These are phyloP conservation scores for Sugiyamaella xylanicola DNA, from an alignment of 1,139 yeast species.

Conservation along the genomic window DNA sequence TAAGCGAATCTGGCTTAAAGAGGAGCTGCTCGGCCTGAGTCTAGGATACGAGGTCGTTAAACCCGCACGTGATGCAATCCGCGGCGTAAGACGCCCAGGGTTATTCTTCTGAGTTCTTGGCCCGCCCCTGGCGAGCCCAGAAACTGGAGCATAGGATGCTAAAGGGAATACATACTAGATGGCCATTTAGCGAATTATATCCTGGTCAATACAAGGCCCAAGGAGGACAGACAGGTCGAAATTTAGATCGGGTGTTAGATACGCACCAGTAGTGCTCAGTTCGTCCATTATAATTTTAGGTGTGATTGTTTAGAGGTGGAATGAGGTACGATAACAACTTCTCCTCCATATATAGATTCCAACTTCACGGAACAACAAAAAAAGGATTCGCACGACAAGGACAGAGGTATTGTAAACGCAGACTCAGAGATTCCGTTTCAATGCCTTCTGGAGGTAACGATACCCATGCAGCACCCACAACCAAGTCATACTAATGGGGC, in stretches of 20 bases:
- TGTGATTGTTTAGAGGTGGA: conserved; percentile 79
- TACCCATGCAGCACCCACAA: conserved; percentile 68
- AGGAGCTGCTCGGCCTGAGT: no score
- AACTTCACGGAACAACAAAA: conserved; percentile 64
- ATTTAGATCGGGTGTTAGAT: conserved; percentile 50
- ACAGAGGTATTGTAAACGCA: conserved; percentile 36
- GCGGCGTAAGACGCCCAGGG: conserved; percentile 68
- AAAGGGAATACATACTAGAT: conserved; percentile 71
- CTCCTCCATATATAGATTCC: conserved; percentile 63
- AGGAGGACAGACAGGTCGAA: conserved; percentile 58
- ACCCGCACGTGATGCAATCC: neutral
- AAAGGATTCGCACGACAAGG: conserved; percentile 58
- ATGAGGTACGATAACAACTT: conserved; percentile 79
- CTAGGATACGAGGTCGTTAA: neutral
- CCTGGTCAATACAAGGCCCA: conserved; percentile 79
- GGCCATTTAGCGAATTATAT: conserved; percentile 72
- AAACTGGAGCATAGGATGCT: conserved; percentile 70
- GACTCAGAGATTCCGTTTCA: conserved; percentile 20
- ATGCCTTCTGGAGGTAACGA: conserved; percentile 26
- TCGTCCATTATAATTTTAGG: conserved; percentile 46
- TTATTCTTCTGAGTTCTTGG: conserved; percentile 71
- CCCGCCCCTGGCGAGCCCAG: conserved; percentile 65
- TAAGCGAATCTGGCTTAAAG: no score
- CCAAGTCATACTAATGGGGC: conserved; percentile 76
- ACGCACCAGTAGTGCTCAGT: conserved; percentile 34